Conservation (phyloP, 1,284 basidiomycete species). For the Ceratobasidium papillatum region DNA sequence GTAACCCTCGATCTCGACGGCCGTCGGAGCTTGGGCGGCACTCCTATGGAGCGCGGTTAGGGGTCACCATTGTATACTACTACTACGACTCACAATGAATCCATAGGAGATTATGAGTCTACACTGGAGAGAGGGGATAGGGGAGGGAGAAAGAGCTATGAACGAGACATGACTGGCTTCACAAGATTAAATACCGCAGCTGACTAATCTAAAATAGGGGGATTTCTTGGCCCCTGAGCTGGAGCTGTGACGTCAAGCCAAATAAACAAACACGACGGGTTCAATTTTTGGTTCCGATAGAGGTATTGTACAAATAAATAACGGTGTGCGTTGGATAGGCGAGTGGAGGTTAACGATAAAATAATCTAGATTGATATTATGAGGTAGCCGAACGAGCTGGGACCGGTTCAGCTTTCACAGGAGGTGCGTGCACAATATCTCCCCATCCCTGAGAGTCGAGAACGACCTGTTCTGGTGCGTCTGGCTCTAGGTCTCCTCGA, state of each 20-base stretch:
- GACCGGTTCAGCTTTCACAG: neutral
- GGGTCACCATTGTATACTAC: neutral
- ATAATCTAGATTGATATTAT: neutral
- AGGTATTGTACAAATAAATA: neutral
- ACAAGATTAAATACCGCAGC: neutral
- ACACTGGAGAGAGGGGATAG: no score
- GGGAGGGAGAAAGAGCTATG: neutral
- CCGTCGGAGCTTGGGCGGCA: neutral
- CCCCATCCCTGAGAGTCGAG: conserved; percentile 39
- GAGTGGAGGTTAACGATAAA: neutral
- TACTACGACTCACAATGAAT: neutral
- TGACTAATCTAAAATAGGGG: neutral
- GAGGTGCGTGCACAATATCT: conserved; percentile 28
- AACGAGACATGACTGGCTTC: neutral
- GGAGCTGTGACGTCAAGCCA: neutral
- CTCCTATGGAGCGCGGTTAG: neutral
- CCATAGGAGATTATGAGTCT: neutral
- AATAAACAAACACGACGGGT: neutral
- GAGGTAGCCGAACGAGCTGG: conserved; percentile 1
- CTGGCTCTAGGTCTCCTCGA: conserved; percentile 84
- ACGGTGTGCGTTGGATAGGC: neutral
- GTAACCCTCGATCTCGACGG: neutral
- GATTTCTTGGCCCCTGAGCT: neutral
- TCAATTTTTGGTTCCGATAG: neutral
- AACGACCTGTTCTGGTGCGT: conserved; percentile 59